Percentiles rank a stretch among this genome's conserved stretches.
Conservation (phyloP, 2,329 filamentous ascomycete species). For the Plectosphaerella sp. region DNA sequence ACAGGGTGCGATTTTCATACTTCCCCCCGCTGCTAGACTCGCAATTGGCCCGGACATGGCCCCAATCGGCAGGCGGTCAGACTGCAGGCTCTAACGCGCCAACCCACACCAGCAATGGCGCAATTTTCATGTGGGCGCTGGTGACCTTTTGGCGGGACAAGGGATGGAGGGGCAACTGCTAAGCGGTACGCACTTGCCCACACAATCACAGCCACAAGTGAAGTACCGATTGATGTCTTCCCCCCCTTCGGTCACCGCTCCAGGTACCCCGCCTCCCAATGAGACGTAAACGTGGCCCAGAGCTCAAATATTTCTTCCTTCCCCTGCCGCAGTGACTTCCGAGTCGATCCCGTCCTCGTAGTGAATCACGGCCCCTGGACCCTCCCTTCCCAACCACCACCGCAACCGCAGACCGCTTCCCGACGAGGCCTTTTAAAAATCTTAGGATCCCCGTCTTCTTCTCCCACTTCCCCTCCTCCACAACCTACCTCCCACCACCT, state of each 20-base stretch:
- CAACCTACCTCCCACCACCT: conserved; percentile 7
- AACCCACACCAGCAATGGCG: conserved; percentile 1
- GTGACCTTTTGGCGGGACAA: neutral
- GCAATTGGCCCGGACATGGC: no score
- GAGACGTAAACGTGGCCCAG: conserved; percentile 1
- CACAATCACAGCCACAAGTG: neutral
- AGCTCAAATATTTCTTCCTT: conserved; percentile 2
- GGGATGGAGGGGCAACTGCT: neutral
- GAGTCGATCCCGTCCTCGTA: neutral
- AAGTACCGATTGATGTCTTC: neutral
- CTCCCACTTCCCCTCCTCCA: conserved; percentile 10
- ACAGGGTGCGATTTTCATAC: no score
- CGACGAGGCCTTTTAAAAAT: conserved; percentile 10
- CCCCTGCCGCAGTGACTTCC: neutral
- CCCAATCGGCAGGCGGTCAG: neutral
- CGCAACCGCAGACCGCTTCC: conserved; percentile 5
- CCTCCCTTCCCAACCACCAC: conserved; percentile 4
- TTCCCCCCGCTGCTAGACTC: no score
- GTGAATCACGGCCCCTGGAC: no score
- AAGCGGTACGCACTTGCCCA: neutral
- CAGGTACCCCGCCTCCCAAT: conserved; percentile 1
- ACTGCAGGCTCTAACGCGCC: neutral
- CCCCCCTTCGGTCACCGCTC: neutral
- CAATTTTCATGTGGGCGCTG: conserved; percentile 2
- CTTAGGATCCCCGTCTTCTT: conserved; percentile 8